Evolutionary conservation across 2,329 filamentous ascomycete species (phyloP), one percentile per base, ranked within the genome.

Genomic region (Alternaria triticina): DNA sequence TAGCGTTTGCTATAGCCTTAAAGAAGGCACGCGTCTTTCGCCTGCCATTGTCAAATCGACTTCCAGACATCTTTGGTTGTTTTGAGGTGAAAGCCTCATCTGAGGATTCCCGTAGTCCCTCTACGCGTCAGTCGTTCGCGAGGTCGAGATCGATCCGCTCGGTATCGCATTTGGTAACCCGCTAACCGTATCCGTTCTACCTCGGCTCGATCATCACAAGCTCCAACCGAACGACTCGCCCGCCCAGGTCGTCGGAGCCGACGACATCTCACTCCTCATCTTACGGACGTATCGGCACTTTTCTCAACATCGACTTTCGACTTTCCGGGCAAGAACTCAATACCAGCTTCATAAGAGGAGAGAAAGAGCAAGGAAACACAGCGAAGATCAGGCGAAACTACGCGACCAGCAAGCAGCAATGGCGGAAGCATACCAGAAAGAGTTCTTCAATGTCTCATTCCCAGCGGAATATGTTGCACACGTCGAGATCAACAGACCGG

Each of bases 401-500:
- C 44, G n/a, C 12, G 30, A 36, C n/a, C 13, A 36, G 5, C 13
- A 43, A 44, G 13, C 28, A 28, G 40, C 56, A 67, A 77, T 76
- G 74, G 74, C 75, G 36, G 68, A 75, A 33, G 64, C 72, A 23
- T 83, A 81, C 68, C 74, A 79, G 10, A 90, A 88, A 81, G 83
- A 90, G 70, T 85, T 91, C 84, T 94, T 93, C 86, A 88, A 89
- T 69, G 85, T 96, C 70, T 88, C 87, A n/a, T 89, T 89, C 45
- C 92, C 94, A 0, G 75, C 82, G 40, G 86, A 90, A 74, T 89
- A 89, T 82, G 90, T 97, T 52, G 92, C 90, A n/a, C 93, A 97
- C 78, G 91, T 98, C 62, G 91, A 97, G 82, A 97, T 97, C 82
- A 94, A 96, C 83, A 88, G 94, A 1, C 89, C 94, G 1, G 81